Evolutionary conservation across 768 basidiomycete species (phyloP).

Genomic region (Collybia nuda): DNA sequence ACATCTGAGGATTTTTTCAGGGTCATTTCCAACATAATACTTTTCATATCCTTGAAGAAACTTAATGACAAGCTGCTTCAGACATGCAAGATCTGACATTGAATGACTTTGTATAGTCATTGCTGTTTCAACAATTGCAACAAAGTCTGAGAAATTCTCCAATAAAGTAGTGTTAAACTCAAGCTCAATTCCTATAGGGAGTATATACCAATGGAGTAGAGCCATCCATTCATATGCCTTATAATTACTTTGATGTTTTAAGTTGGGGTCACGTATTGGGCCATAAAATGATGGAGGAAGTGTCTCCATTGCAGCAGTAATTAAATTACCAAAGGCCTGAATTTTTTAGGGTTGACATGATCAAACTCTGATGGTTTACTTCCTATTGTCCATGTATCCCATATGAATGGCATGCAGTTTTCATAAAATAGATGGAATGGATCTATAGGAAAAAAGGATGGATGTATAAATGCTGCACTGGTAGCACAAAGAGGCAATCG

Average conservation of each 20-base stretch:
- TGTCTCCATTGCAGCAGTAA: background rate
- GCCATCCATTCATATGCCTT: no score
- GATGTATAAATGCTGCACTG: constrained; percentile 36
- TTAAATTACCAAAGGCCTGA: background rate
- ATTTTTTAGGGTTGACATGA: background rate
- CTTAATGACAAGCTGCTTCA: constrained; percentile 18
- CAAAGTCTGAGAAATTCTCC: constrained; percentile 24
- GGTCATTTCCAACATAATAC: no score
- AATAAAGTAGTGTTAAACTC: constrained; percentile 20
- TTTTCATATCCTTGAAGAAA: constrained; percentile 25
- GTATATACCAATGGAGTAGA: no score
- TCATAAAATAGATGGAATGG: constrained; percentile 25
- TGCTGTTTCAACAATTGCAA: constrained; percentile 23
- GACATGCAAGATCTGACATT: constrained; percentile 8
- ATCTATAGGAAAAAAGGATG: constrained; percentile 36
- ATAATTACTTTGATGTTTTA: no score
- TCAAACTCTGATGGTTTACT: background rate
- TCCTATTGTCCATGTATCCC: background rate
- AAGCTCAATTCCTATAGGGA: constrained; percentile 28
- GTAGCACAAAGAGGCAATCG: constrained; percentile 11
- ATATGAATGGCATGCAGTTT: background rate
- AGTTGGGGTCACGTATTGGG: no score
- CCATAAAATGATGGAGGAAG: no score
- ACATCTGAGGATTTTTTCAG: no score
- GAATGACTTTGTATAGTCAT: no score